These are phyloP conservation scores for Cavenderia fasciculata DNA, from an alignment of 78 protist genomes.

Conservation along the genomic window DNA sequence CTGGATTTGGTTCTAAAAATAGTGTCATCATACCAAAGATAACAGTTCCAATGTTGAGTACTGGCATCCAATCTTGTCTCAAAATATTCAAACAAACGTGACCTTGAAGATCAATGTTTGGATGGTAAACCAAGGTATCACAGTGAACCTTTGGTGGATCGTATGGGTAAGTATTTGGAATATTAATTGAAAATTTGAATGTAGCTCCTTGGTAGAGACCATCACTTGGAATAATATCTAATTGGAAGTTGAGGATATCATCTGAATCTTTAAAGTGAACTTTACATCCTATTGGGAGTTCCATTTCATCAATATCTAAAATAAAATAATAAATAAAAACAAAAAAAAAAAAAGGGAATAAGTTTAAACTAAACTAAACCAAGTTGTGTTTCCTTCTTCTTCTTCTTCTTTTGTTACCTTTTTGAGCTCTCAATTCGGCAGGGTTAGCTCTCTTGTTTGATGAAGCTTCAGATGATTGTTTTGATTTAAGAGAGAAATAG, in stretches of 20 bases:
- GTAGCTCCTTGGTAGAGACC: conserved; percentile 79
- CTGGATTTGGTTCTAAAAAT: conserved; percentile 92
- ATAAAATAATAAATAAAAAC: neutral
- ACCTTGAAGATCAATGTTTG: conserved; percentile 93
- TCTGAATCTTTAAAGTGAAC: conserved; percentile 66
- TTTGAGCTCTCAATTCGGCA: conserved; percentile 80
- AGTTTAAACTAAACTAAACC: no score
- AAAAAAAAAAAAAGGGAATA: neutral
- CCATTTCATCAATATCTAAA: conserved; percentile 77
- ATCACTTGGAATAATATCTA: conserved; percentile 78
- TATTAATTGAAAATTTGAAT: conserved; percentile 76
- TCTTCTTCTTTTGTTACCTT: conserved; percentile 21
- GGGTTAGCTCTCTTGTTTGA: conserved; percentile 64
- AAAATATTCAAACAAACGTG: conserved; percentile 89
- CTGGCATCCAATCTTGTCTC: conserved; percentile 92
- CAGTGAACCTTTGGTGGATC: conserved; percentile 89
- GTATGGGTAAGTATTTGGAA: conserved; percentile 87
- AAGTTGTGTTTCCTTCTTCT: neutral
- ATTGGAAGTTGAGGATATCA: conserved; percentile 77
- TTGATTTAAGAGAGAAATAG: conserved; percentile 57
- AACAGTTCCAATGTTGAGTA: conserved; percentile 78
- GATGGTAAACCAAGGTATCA: conserved; percentile 87
- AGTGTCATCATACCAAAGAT: conserved; percentile 84
- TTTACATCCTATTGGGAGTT: conserved; percentile 51
- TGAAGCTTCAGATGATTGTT: conserved; percentile 47